Base-by-base conservation (phyloP, 768 basidiomycete genomes). In the Lactarius indigo region DNA sequence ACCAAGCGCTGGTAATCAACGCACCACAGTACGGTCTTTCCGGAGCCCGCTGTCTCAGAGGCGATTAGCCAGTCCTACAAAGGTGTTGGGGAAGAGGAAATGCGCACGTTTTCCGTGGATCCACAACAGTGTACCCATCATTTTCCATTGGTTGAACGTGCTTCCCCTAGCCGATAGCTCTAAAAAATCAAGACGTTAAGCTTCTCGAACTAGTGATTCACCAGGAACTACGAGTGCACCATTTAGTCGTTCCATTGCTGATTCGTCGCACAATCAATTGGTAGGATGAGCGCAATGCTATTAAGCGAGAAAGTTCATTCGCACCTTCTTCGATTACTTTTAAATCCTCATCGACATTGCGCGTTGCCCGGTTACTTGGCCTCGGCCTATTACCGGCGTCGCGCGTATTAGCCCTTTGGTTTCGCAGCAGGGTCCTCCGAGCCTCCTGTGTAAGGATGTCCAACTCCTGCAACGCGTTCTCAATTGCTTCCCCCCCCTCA, bases 11-110 rank as follows among this genome's bases (percentile, higher is more conserved):
- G 9, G 17, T 1, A 2, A 5, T 20, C 2, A n/a, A 28, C 64
- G 4, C 33, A 65, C 64, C 64, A 60, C 20, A 65, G 12, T 5
- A 65, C 26, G 31, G 37, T 65, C 18, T 61, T 65, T 13, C 64
- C 59, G 0, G 64, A 52, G 3, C 64, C 64, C 35, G 64, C 64
- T 64, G 20, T 13, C 23, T 41, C n/a, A 41, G 57, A 50, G 2
- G 20, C 23, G n/a, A 50, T 54, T 2, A 61, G 33, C 23, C 26
- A 17, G 26, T 4, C 7, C 23, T 12, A 18, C 7, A 26, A 9
- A 9, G 3, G 0, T 1, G 15, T 12, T 2, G 2, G 20, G 17
- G 18, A 30, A 5, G 12, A 28, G 15, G 26, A 41, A 3, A 4
- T 5, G 31, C 54, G 10, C 30, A 61, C 61, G 61, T 35, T 52